Evolutionary conservation across 257 asterid species (phyloP).

Genomic region (Solanum corneliomulleri): DNA sequence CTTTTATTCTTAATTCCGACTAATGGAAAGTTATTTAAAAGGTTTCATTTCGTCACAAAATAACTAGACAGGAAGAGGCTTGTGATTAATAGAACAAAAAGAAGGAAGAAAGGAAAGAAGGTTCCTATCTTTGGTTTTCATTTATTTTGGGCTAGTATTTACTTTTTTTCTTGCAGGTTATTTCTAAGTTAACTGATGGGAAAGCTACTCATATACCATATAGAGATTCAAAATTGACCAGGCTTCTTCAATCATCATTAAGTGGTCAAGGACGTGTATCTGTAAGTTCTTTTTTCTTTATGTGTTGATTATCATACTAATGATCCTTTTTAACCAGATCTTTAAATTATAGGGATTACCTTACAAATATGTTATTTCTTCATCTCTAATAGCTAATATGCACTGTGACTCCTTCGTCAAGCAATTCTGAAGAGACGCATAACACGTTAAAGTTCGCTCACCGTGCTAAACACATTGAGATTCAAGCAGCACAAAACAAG

Average conservation of each 20-base stretch:
- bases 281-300: constrained; percentile 40
- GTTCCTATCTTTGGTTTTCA: neutral
- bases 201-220: constrained; percentile 83
- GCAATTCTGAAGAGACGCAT: constrained; percentile 98
- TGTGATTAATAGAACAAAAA: neutral
- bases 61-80: neutral
- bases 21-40: neutral
- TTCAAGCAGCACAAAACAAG: constrained; percentile 92
- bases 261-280: constrained; percentile 99
- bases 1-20: neutral
- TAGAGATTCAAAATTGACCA: constrained; percentile 95
- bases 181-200: constrained; percentile 89
- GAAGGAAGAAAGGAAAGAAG: neutral
- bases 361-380: neutral
- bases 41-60: neutral
- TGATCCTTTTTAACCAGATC: neutral
- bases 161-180: constrained; percentile 54
- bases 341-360: neutral
- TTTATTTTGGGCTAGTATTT: constrained; percentile 1
- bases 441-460: constrained; percentile 98
- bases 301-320: neutral
- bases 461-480: constrained; percentile 96
- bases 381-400: constrained; percentile 66
- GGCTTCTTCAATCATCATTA: constrained; percentile 95
- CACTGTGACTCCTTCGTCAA: constrained; percentile 91